Percentiles rank a stretch among this genome's conserved stretches.
These are phyloP conservation scores for Sugiyamaella qingdaonensis DNA, from an alignment of 805 yeast species.

Conservation along the genomic window DNA sequence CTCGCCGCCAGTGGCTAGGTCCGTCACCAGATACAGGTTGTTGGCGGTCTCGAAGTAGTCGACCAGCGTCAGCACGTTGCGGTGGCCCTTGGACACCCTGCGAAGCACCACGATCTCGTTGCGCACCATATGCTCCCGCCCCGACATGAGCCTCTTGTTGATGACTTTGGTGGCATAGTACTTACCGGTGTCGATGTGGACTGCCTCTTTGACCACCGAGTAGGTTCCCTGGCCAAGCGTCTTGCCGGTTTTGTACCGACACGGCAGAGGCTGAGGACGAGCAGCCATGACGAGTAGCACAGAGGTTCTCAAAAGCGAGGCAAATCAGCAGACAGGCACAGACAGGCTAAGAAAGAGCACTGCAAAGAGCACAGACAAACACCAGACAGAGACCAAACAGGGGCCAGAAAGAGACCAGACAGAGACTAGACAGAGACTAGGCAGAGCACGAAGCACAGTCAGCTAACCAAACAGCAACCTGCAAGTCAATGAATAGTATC, in stretches of 20 bases:
- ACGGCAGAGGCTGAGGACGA: slow-evolving; percentile 26
- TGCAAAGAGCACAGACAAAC: too few species aligned
- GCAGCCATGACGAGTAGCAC: neutral
- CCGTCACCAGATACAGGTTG: slow-evolving; percentile 53
- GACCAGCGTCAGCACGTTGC: slow-evolving; percentile 55
- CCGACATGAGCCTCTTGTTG: slow-evolving; percentile 46
- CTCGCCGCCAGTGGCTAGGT: slow-evolving; percentile 65
- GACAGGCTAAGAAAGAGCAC: too few species aligned
- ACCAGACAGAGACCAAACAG: too few species aligned
- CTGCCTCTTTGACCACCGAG: slow-evolving; percentile 41
- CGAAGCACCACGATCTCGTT: slow-evolving; percentile 58
- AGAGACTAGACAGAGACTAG: too few species aligned
- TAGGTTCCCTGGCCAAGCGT: slow-evolving; percentile 42
- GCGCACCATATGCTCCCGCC: slow-evolving; percentile 52
- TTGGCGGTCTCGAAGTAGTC: slow-evolving; percentile 69
- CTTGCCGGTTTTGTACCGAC: slow-evolving; percentile 30
- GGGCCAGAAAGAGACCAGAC: too few species aligned
- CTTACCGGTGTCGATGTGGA: slow-evolving; percentile 37
- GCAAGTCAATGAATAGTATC: too few species aligned
- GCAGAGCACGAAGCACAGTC: too few species aligned
- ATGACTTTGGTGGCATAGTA: slow-evolving; percentile 55
- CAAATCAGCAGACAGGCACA: too few species aligned
- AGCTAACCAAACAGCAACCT: too few species aligned
- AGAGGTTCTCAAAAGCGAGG: neutral
- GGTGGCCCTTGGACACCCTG: slow-evolving; percentile 46